Base-by-base conservation (phyloP, 2,329 filamentous ascomycete genomes). In the Ophiostoma piceae region DNA sequence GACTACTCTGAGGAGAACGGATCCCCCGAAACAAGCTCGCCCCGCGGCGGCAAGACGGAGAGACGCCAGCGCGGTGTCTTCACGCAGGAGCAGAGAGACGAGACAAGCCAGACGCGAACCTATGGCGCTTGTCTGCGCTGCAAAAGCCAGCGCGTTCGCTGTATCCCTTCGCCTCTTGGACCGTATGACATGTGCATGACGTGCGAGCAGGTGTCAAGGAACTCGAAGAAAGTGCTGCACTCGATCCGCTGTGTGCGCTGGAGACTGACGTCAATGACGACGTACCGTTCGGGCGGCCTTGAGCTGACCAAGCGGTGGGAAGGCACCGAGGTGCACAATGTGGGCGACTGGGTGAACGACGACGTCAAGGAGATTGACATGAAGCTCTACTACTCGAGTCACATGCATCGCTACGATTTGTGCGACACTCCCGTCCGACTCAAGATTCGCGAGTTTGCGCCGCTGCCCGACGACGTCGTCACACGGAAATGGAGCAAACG, bases 201-300 rank as follows among this genome's bases (percentile, higher is more conserved):
- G 1, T 85, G 84, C 71, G 71, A 75, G 7, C 74, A 73, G 0
- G 77, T 83, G 2, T 76, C 77, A 12, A 76, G 74, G 37, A 77
- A 77, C 0, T 84, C 82, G 0, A 81, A 80, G 54, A 85, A 83
- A 72, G 81, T 82, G 1, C 79, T 85, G 5, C 83, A 85, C 69
- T 76, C 77, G 32, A 74, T 82, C 4, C 78, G 79, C 0, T 86
- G 84, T 70, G 74, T 78, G 16, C 80, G 83, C 14, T 79, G 77
- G 72, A 82, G 81, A 72, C 75, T 85, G 12, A 79, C 77, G 32
- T 78, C 82, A 9, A 76, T 80, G 19, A 73, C 76, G 0, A 74
- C 83, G 3, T 82, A 79, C 71, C 82, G 83, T n/a, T 74, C 75
- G 1, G 79, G 81, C 4, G 81, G 82, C 1, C 77, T 84, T 16